phyloP scores from a whole-genome alignment of 2,329 filamentous ascomycete genomes.

The Neurospora sp. region DNA sequence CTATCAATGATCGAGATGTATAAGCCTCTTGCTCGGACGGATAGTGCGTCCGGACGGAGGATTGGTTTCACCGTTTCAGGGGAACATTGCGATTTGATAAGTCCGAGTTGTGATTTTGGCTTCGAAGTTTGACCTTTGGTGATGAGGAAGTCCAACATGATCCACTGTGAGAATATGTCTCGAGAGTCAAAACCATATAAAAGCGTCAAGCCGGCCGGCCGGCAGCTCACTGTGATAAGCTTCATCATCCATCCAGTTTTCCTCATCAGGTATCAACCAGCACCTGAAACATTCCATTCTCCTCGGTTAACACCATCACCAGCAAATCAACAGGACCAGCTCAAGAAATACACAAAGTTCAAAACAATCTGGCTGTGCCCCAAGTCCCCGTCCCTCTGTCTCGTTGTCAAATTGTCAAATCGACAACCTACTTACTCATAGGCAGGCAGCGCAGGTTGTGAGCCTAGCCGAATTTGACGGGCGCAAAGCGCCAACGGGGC shows the following conservation, averaged over 20 bases:
- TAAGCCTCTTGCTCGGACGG: background rate
- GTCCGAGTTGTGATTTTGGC: background rate
- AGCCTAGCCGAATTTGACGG: background rate
- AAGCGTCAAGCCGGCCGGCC: background rate
- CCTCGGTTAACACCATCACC: background rate
- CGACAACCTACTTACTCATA: background rate
- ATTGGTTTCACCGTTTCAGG: background rate
- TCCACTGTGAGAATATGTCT: background rate
- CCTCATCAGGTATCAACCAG: background rate
- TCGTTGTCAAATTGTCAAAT: background rate
- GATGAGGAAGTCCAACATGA: background rate
- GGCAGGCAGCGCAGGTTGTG: background rate
- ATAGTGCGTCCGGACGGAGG: background rate
- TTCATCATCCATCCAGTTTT: background rate
- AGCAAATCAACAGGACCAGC: background rate
- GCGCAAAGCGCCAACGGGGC: background rate
- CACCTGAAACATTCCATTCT: background rate
- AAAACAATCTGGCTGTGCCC: background rate
- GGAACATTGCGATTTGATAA: background rate
- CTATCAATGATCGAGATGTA: background rate
- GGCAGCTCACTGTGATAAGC: background rate
- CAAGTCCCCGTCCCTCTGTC: background rate
- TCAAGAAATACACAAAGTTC: background rate
- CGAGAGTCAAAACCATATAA: background rate
- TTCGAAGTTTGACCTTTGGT: background rate